These are phyloP conservation scores for Paraleonurus japonicus DNA, from an alignment of 257 asterid genomes.

Conservation along the genomic window DNA sequence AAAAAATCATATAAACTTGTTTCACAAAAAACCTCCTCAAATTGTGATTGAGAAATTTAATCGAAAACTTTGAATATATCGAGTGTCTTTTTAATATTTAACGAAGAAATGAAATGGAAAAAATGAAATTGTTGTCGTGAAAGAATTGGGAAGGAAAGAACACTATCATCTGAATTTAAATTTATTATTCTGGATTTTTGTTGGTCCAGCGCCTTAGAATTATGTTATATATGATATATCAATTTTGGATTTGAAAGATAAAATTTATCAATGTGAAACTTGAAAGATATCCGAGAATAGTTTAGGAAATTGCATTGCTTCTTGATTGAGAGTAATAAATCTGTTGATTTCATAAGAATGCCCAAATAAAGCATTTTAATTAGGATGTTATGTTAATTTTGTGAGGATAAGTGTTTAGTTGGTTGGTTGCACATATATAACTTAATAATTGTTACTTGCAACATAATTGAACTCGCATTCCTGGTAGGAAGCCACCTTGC, in stretches of 20 bases:
- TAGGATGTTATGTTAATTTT: neutral
- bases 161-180: neutral
- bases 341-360: neutral
- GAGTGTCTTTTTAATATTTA: neutral
- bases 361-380: slow-evolving; percentile 1
- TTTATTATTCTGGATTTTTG: too few species aligned
- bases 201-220: too few species aligned
- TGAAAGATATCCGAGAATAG: too few species aligned
- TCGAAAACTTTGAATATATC: too few species aligned
- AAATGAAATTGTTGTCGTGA: too few species aligned
- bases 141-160: too few species aligned
- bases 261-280: too few species aligned
- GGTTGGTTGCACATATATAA: neutral
- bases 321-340: neutral
- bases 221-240: too few species aligned
- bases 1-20: too few species aligned
- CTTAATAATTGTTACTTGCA: slow-evolving; percentile 46
- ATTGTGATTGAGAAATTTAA: too few species aligned
- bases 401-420: neutral
- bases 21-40: too few species aligned
- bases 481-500: slow-evolving; percentile 52
- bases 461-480: slow-evolving; percentile 45
- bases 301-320: neutral
- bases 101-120: neutral
- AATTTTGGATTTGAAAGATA: too few species aligned